Base-by-base conservation (phyloP, 2,329 filamentous ascomycete genomes). In the Aschersonia sp. region DNA sequence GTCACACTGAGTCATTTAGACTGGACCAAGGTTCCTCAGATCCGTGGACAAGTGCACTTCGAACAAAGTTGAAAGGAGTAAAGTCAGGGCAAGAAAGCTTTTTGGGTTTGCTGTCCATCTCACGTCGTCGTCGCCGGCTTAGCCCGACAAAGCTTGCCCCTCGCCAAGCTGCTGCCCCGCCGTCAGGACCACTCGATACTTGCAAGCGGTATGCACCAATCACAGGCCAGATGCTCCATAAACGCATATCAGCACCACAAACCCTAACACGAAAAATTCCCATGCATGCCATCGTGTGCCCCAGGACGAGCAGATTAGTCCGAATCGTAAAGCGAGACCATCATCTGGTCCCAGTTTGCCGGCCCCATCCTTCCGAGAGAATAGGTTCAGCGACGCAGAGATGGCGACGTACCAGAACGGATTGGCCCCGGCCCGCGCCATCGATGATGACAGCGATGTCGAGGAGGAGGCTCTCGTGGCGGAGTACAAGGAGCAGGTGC, bases 391-490 rank as follows among this genome's bases (percentile, higher is more conserved):
- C 28, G 30, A 30, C 7, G 49, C 53, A 55, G 65, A 54, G 50
- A 83, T 83, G 79, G 78, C 75, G 66, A 71, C 68, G 56, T 78
- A 76, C 61, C 73, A 78, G 62, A 82, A 80, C 64, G 75, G 75
- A 61, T 70, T 69, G 60, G 72, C 75, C 62, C 74, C 77, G 56
- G 65, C 72, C 61, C 77, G 78, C 65, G 69, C 74, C 56, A 68
- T 79, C 51, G 80, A 81, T 59, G 85, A 91, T 67, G 89, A 94
- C 65, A 94, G 88, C 63, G 92, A 97, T 66, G 85, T 87, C 55
- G 89, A 96, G 72, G 91, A 97, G 76, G 92, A 97, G 72, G 85
- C 85, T 59, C 80, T 98, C 57, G 92, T 89, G 60, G 88, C 89
- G 69, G 89, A 97, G 71, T 96, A 96, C 78, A 84, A 82, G 65